Conservation (phyloP, 2,329 filamentous ascomycete species). For the Aspergillus sp. region DNA sequence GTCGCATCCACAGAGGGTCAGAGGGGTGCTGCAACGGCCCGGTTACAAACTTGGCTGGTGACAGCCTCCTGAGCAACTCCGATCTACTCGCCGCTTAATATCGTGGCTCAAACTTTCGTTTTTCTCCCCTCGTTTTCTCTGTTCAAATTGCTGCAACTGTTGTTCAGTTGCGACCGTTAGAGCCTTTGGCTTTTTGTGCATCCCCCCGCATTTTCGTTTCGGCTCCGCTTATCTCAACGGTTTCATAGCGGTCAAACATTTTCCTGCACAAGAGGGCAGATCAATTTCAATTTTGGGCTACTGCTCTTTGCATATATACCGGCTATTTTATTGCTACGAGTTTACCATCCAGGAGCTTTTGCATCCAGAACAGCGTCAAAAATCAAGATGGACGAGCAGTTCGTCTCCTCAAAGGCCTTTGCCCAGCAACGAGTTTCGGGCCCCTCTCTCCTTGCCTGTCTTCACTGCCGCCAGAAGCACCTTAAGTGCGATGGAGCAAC, state of each 20-base stretch:
- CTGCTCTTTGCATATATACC: background rate
- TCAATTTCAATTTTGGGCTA: background rate
- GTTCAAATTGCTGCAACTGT: background rate
- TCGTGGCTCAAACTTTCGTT: background rate
- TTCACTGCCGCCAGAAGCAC: slow-evolving; percentile 59
- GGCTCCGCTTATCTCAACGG: background rate
- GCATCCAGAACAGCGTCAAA: background rate
- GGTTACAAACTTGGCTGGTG: slow-evolving; percentile 8
- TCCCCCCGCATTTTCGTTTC: slow-evolving; percentile 2
- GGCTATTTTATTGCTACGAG: background rate
- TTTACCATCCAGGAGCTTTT: background rate
- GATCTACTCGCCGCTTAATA: slow-evolving; percentile 4
- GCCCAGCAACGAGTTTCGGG: slow-evolving; percentile 26
- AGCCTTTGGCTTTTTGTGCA: background rate
- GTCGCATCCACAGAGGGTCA: slow-evolving; percentile 10
- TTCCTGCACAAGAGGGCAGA: background rate
- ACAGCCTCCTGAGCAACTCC: slow-evolving; percentile 1
- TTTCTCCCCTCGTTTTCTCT: background rate
- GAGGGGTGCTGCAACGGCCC: slow-evolving; percentile 9
- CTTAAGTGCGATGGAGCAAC: slow-evolving; percentile 72
- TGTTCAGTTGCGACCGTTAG: background rate
- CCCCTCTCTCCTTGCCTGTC: slow-evolving; percentile 48
- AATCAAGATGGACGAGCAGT: slow-evolving; percentile 29
- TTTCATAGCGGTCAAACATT: background rate
- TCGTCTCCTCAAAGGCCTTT: slow-evolving; percentile 16